phyloP scores from a whole-genome alignment of 306 rosid genomes.

The Castanea mollissima region DNA sequence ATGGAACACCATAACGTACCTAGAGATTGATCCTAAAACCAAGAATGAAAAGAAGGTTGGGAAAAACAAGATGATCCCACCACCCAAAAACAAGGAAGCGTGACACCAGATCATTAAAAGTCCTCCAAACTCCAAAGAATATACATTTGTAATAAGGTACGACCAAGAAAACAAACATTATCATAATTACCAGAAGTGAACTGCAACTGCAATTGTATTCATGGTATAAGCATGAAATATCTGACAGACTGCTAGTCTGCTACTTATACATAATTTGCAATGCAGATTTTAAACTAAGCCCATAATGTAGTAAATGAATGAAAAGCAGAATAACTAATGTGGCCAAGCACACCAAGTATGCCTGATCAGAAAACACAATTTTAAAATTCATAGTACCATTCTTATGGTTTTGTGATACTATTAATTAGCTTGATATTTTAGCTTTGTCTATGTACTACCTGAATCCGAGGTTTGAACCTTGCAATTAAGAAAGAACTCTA shows the following conservation, averaged over 20 bases:
- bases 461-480: slow-evolving; percentile 1
- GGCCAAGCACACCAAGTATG: neutral
- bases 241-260: neutral
- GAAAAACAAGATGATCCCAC: neutral
- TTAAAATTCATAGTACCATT: neutral
- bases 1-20: neutral
- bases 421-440: neutral
- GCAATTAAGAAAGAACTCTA: neutral
- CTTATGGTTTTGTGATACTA: neutral
- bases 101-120: neutral
- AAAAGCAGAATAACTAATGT: neutral
- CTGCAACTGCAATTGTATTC: slow-evolving; percentile 94
- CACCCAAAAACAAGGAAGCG: neutral
- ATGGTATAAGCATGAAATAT: slow-evolving; percentile 64
- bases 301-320: neutral
- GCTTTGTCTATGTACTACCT: too few relatives aligned
- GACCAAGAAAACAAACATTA: neutral
- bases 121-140: neutral
- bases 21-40: neutral
- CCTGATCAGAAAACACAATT: neutral
- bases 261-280: neutral
- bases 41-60: neutral
- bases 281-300: neutral
- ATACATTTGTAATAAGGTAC: too few relatives aligned
- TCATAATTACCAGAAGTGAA: slow-evolving; percentile 67